phyloP scores from a whole-genome alignment of 1,284 basidiomycete species.

The Peniophora sp. region DNA sequence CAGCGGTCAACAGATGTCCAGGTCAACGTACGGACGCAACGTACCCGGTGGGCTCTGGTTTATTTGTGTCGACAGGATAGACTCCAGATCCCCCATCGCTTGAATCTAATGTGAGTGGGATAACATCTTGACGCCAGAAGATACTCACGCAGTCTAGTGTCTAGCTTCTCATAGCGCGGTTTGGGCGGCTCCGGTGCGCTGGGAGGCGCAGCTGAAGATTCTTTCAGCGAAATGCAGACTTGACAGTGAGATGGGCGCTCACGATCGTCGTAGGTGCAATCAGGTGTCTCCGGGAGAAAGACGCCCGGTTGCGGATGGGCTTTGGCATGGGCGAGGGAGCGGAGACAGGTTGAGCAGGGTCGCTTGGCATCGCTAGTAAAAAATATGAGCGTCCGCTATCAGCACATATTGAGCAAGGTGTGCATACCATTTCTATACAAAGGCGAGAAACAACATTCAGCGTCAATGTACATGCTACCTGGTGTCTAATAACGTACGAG shows the following conservation, averaged over 20 bases:
- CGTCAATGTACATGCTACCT: not conserved
- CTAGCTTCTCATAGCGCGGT: constrained; percentile 52
- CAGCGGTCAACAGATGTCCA: not conserved
- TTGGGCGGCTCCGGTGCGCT: constrained; percentile 37
- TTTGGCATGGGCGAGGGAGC: constrained; percentile 23
- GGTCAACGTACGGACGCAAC: not conserved
- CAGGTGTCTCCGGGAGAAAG: constrained; percentile 15
- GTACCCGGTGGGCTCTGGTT: not conserved
- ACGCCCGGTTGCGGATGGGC: constrained; percentile 17
- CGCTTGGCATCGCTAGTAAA: constrained; percentile 42
- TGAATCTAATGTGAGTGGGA: not conserved
- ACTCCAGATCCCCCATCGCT: constrained; percentile 45
- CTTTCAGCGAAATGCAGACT: constrained; percentile 16
- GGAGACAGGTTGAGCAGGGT: constrained; percentile 24
- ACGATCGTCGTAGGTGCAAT: constrained; percentile 24
- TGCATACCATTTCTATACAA: not conserved
- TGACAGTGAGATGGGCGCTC: not conserved
- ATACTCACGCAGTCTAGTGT: constrained; percentile 58
- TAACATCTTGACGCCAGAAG: too few relatives aligned
- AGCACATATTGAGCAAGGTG: not conserved
- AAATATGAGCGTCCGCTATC: not conserved
- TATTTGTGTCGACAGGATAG: constrained; percentile 39
- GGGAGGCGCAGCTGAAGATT: constrained; percentile 28
- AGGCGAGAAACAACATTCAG: not conserved
- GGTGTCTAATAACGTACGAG: not conserved